Percentiles rank a stretch among this genome's conserved stretches.
Evolutionary conservation across 331 rosid species (phyloP).

Genomic region (Cydonia oblonga): DNA sequence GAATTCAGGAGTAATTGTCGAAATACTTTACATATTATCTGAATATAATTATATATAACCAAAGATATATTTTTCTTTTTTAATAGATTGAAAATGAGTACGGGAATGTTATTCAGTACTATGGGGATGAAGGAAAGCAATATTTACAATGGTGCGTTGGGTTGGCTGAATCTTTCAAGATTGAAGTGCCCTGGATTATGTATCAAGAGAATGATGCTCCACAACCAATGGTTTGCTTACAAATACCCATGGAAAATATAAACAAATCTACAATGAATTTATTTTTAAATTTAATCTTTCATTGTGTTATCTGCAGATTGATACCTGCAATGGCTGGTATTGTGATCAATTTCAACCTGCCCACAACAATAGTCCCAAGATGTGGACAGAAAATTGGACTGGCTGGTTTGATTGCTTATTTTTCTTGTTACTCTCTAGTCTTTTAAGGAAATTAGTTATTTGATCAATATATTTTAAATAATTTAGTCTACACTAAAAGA

Average conservation of each 20-base stretch:
- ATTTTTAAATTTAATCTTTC: too few relatives aligned
- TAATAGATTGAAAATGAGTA: slow-evolving; percentile 10
- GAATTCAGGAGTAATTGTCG: too few relatives aligned
- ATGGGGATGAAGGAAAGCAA: slow-evolving; percentile 6
- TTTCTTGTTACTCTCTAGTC: not conserved
- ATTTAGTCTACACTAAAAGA: too few relatives aligned
- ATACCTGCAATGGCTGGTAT: too few relatives aligned
- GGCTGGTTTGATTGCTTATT: not conserved
- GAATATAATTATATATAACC: not conserved
- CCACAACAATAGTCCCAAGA: not conserved
- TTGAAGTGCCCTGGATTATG: slow-evolving; percentile 11
- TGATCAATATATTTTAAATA: too few relatives aligned
- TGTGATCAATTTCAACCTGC: not conserved
- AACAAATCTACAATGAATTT: too few relatives aligned
- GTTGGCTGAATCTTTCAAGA: slow-evolving; percentile 4
- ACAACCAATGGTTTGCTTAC: too few relatives aligned
- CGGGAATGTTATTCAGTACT: not conserved
- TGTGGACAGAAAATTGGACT: not conserved
- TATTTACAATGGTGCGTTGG: slow-evolving; percentile 7
- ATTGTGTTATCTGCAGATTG: too few relatives aligned
- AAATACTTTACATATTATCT: not conserved
- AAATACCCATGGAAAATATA: too few relatives aligned
- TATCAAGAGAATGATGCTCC: too few relatives aligned
- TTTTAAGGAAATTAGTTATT: not conserved
- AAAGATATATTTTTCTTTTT: not conserved